Conservation (phyloP, 1,284 basidiomycete species). For the Psilocybe mexicana region DNA sequence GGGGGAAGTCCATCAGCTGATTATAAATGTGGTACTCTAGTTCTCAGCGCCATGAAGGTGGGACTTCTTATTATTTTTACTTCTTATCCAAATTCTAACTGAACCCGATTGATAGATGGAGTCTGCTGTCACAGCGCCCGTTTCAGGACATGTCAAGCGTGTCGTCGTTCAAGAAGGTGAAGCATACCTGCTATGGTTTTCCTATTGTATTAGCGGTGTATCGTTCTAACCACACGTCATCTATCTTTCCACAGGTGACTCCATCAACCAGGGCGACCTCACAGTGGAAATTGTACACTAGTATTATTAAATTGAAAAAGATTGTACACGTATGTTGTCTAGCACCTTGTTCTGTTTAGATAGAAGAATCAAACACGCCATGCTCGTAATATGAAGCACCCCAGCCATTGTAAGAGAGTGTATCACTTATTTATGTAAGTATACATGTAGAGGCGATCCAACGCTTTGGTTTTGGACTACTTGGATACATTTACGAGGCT, state of each 20-base stretch:
- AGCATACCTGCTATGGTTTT: conserved; percentile 18
- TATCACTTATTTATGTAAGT: neutral
- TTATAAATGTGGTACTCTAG: conserved; percentile 35
- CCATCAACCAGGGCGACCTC: conserved; percentile 87
- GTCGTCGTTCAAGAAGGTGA: conserved; percentile 85
- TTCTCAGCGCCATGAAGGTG: conserved; percentile 91
- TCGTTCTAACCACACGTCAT: neutral
- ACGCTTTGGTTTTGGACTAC: neutral
- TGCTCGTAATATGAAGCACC: neutral
- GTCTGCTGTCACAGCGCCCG: conserved; percentile 92
- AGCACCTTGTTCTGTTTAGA: neutral
- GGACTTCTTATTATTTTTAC: conserved; percentile 8
- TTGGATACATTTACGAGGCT: neutral
- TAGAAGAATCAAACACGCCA: neutral
- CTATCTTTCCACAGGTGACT: conserved; percentile 62
- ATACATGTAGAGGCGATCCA: neutral
- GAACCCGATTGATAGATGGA: conserved; percentile 73
- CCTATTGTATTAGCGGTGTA: neutral
- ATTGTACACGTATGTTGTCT: conserved; percentile 2
- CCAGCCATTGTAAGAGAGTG: neutral
- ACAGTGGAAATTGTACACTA: conserved; percentile 83
- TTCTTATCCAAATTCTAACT: conserved; percentile 10
- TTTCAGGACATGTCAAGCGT: conserved; percentile 92
- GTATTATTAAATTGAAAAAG: conserved; percentile 5
- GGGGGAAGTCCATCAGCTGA: conserved; percentile 17